Evolutionary conservation across 75 land plant species (phyloP), one percentile per base, ranked within the genome.

Genomic region (Picea sitchensis): DNA sequence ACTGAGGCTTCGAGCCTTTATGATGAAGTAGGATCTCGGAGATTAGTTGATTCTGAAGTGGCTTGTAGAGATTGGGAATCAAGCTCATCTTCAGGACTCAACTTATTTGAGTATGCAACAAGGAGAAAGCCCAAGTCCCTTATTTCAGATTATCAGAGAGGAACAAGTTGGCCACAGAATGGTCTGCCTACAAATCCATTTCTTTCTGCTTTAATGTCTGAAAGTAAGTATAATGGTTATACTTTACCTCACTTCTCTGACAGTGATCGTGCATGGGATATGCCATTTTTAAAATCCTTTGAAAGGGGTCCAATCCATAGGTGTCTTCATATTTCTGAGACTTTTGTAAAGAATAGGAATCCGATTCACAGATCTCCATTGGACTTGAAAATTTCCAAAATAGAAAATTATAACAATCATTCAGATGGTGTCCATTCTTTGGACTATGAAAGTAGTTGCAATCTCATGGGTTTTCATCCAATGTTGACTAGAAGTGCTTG

Each of bases 391-490:
- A 17, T 6, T 14, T 71, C 6, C 3, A 41, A n/a, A 0, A 44
- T 0, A 7, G 51, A 18, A 71, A 38, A n/a, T n/a, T 71, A 6
- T 23, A 71, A 2, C 6, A 15, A 67, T 67, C 71, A 15, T 67
- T 34, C 79, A 47, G 81, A 56, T 20, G 69, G 13, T 57, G 32
- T 60, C 32, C 67, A 59, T 58, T 34, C 44, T 26, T 58, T 65
- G 80, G 76, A 79, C 20, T 63, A 61, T 31, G 73, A 54, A n/a
- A 26, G 15, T 23, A 17, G 67, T 58, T n/a, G 64, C 79, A 81
- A 73, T 75, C 18, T 82, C 67, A 58, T 92, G 3, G 82, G 83
- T 60, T 65, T 77, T 63, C 90, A 90, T 64, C 90, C 94, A 21
- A 76, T 86, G 73, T 26, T 90, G 79, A 54, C 78, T 31, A 82